Evolutionary conservation across 2,329 filamentous ascomycete species (phyloP).

Genomic region (Ceratocystis eucalypticola): DNA sequence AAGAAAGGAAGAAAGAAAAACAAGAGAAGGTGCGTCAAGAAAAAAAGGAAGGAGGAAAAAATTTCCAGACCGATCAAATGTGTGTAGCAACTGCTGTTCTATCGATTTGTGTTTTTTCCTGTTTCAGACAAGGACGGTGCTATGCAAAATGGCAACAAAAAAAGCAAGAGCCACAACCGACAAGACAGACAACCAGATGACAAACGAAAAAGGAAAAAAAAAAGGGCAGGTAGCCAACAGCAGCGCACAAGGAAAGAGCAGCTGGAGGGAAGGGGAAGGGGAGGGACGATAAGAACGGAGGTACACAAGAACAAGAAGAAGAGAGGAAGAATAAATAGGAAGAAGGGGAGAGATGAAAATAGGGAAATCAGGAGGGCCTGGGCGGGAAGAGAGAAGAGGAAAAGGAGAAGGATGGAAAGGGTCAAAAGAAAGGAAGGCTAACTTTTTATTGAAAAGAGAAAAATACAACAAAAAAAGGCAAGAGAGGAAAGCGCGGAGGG

Average conservation of each 20-base stretch:
- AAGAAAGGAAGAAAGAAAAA: slow-evolving; percentile 10
- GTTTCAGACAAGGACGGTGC: background rate
- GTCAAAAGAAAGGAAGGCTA: background rate
- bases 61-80: background rate
- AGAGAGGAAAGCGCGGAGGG: background rate
- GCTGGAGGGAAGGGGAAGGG: background rate
- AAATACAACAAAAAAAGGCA: background rate
- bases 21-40: slow-evolving; percentile 1
- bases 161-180: background rate
- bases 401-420: slow-evolving; percentile 10
- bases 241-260: background rate
- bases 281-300: background rate
- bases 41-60: slow-evolving; percentile 8
- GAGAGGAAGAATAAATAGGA: slow-evolving; percentile 6
- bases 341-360: slow-evolving; percentile 8
- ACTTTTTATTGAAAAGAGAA: background rate
- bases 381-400: slow-evolving; percentile 12
- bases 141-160: background rate
- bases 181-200: background rate
- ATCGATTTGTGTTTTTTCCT: background rate
- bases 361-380: slow-evolving; percentile 17
- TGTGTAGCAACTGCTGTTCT: background rate
- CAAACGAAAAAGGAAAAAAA: background rate
- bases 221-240: background rate
- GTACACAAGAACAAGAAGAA: background rate